Conservation (phyloP, 257 asterid species). For the Primulina tabacum region DNA sequence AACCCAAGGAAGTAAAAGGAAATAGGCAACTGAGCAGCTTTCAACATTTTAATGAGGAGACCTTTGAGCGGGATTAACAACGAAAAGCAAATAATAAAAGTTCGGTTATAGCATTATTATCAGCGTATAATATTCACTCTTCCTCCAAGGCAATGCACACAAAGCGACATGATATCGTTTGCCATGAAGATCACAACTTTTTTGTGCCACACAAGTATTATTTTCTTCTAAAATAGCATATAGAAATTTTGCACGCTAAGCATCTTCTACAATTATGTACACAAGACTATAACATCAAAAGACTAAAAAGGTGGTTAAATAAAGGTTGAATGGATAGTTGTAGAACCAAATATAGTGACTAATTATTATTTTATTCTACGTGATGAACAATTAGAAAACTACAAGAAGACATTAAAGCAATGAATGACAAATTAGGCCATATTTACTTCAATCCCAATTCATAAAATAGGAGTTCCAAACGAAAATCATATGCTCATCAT, state of each 20-base stretch:
- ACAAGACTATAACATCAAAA: neutral
- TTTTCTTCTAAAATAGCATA: no score
- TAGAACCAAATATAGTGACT: no score
- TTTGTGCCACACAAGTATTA: neutral
- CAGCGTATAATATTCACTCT: no score
- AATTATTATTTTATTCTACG: no score
- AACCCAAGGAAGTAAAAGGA: constrained; percentile 20
- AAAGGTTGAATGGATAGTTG: neutral
- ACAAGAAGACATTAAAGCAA: neutral
- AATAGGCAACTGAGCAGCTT: neutral
- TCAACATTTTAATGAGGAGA: neutral
- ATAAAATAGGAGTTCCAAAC: neutral
- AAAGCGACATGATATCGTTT: no score
- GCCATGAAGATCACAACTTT: no score
- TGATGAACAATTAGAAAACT: neutral
- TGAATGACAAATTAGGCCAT: neutral
- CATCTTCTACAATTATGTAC: neutral
- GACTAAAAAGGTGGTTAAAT: neutral
- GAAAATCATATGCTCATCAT: no score
- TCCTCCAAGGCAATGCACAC: no score
- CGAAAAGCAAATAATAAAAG: neutral
- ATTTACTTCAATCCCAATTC: neutral
- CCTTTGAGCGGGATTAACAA: neutral
- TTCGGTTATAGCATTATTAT: no score
- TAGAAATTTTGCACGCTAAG: neutral